A percentile compares a stretch with the other conserved stretches of the same genome.
Evolutionary conservation across 495 filamentous ascomycete genomes (phyloP).

Genomic region (Penicillium arizonense): DNA sequence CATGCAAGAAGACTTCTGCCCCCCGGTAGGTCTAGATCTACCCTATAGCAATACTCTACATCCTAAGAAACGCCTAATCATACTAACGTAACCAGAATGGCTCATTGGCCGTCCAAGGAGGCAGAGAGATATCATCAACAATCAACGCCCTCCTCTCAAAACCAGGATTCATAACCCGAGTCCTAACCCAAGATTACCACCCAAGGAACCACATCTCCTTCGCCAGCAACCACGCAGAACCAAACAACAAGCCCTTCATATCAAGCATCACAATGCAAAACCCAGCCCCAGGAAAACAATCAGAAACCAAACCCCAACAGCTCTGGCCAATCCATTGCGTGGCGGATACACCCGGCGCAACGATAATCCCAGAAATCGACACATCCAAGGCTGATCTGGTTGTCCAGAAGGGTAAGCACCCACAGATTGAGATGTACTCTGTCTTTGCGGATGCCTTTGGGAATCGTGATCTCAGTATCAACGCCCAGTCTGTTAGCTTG

Average conservation of each 20-base stretch:
- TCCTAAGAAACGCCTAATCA: not conserved
- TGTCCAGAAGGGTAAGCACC: constrained; percentile 74
- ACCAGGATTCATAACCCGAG: constrained; percentile 64
- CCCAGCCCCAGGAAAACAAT: constrained; percentile 54
- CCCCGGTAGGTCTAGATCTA: constrained; percentile 56
- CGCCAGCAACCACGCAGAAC: constrained; percentile 68
- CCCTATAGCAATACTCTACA: no score
- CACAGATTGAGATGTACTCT: constrained; percentile 85
- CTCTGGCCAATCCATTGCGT: constrained; percentile 94
- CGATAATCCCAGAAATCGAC: constrained; percentile 74
- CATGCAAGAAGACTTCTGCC: constrained; percentile 96
- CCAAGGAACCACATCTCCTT: constrained; percentile 86
- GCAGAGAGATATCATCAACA: constrained; percentile 62
- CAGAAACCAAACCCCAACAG: constrained; percentile 61
- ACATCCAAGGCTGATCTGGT: constrained; percentile 54
- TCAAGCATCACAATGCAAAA: constrained; percentile 64
- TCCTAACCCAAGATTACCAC: constrained; percentile 91
- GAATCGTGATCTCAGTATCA: constrained; percentile 43
- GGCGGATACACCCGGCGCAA: constrained; percentile 67
- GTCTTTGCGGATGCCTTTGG: constrained; percentile 77
- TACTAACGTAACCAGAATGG: constrained; percentile 58
- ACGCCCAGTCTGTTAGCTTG: constrained; percentile 48
- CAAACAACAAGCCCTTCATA: constrained; percentile 65
- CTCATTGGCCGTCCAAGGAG: constrained; percentile 72
- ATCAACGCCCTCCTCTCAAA: constrained; percentile 76